Evolutionary conservation across 1,284 basidiomycete genomes (phyloP).

Genomic region (Thelephora terrestris): DNA sequence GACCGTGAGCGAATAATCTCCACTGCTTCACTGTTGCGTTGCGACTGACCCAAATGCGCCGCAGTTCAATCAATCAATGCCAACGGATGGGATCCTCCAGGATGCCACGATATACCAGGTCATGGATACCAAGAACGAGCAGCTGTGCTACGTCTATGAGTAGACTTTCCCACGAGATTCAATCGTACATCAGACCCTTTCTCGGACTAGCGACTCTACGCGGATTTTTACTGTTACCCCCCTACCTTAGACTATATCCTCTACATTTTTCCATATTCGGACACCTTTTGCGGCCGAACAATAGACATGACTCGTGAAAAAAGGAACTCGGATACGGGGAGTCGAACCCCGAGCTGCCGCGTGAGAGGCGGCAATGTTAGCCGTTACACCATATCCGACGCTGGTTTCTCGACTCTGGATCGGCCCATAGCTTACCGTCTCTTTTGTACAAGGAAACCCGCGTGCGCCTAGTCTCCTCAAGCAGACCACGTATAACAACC

Average conservation of each 20-base stretch:
- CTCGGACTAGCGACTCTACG: too few relatives aligned
- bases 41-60: not conserved
- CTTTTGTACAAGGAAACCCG: too few relatives aligned
- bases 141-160: constrained; percentile 26
- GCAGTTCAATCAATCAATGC: not conserved
- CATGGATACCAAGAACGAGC: not conserved
- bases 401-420: not conserved
- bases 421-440: too few relatives aligned
- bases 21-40: not conserved
- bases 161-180: constrained; percentile 5
- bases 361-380: constrained; percentile 29
- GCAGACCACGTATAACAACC: too few relatives aligned
- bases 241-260: too few relatives aligned
- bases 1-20: constrained; percentile 14
- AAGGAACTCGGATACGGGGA: constrained; percentile 42
- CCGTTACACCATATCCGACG: constrained; percentile 30
- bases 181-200: too few relatives aligned
- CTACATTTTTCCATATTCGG: too few relatives aligned
- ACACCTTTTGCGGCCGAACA: too few relatives aligned
- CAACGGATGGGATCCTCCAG: not conserved
- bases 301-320: too few relatives aligned
- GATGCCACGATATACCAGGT: not conserved
- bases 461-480: too few relatives aligned
- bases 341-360: constrained; percentile 48
- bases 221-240: too few relatives aligned